Evolutionary conservation across 2,329 filamentous ascomycete species (phyloP).

Genomic region (Colletotrichum plurivorum): DNA sequence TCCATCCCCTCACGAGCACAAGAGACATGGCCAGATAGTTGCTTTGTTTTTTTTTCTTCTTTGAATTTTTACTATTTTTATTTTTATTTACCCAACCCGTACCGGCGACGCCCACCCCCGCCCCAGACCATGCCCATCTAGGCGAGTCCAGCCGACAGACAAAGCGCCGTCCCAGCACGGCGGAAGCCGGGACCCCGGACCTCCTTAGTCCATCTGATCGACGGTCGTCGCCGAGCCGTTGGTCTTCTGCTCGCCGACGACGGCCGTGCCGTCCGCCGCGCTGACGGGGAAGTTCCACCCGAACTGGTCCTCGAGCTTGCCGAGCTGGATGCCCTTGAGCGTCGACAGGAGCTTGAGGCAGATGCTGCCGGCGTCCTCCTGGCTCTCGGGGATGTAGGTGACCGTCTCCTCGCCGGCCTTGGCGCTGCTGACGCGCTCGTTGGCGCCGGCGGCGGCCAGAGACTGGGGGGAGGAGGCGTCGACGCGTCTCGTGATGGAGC

Average conservation of each 20-base stretch:
- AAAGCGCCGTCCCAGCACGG: background rate
- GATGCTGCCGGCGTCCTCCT: conserved; percentile 80
- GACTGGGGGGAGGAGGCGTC: conserved; percentile 55
- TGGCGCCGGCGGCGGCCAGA: conserved; percentile 50
- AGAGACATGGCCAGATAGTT: background rate
- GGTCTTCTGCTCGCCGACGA: conserved; percentile 47
- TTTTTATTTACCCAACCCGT: conserved; percentile 4
- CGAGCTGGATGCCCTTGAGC: conserved; percentile 88
- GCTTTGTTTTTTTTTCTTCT: conserved; percentile 23
- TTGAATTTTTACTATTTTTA: conserved; percentile 17
- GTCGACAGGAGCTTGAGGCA: conserved; percentile 80
- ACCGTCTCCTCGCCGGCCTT: conserved; percentile 63
- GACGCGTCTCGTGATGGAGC: conserved; percentile 82
- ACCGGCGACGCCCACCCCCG: background rate
- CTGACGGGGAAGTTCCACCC: conserved; percentile 75
- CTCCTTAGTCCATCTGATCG: conserved; percentile 50
- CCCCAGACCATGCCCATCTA: background rate
- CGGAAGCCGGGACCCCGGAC: background rate
- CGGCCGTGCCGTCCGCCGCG: conserved; percentile 60
- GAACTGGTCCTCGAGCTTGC: conserved; percentile 82
- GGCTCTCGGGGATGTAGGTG: conserved; percentile 66
- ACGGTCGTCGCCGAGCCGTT: conserved; percentile 46
- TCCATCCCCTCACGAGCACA: background rate
- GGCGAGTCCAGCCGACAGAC: conserved; percentile 5
- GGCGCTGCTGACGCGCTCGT: conserved; percentile 55